A percentile compares a stretch with the other conserved stretches of the same genome.
Evolutionary conservation across 192 early-diverging fungal species (phyloP).

Genomic region (Pilaira anomala): DNA sequence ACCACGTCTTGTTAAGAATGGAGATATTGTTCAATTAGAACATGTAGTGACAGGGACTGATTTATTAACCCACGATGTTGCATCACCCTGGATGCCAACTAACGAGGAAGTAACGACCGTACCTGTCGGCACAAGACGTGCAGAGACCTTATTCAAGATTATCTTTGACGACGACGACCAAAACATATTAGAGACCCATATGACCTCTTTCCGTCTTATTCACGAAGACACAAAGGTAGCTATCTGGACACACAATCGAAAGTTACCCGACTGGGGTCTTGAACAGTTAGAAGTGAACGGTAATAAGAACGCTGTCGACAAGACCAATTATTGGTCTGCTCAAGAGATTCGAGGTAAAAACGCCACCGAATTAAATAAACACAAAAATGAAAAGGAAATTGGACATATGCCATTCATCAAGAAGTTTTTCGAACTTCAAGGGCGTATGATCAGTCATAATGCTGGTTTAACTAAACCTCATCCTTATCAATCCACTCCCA

Average conservation of each 20-base stretch:
- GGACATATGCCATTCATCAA: conserved; percentile 64
- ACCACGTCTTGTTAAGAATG: conserved; percentile 59
- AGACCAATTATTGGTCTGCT: conserved; percentile 70
- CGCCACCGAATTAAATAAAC: conserved; percentile 42
- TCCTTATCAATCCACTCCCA: conserved; percentile 85
- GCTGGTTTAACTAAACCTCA: conserved; percentile 85
- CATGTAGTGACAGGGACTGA: conserved; percentile 59
- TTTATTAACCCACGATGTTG: conserved; percentile 66
- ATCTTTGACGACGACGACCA: conserved; percentile 40
- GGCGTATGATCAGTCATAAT: conserved; percentile 90
- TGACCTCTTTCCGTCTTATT: conserved; percentile 69
- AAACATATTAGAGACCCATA: conserved; percentile 45
- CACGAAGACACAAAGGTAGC: conserved; percentile 76
- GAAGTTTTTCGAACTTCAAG: conserved; percentile 90
- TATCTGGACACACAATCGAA: conserved; percentile 63
- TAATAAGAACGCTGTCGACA: conserved; percentile 77
- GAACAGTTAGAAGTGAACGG: conserved; percentile 89
- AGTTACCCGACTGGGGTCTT: conserved; percentile 88
- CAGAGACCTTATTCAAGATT: conserved; percentile 59
- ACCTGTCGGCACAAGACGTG: conserved; percentile 47
- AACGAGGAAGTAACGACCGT: conserved; percentile 67
- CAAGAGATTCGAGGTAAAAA: conserved; percentile 69
- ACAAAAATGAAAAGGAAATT: conserved; percentile 52
- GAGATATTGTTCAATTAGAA: conserved; percentile 75
- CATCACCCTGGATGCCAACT: conserved; percentile 57